Base-by-base conservation (phyloP, 2,329 filamentous ascomycete genomes). In the Colletotrichum scovillei region DNA sequence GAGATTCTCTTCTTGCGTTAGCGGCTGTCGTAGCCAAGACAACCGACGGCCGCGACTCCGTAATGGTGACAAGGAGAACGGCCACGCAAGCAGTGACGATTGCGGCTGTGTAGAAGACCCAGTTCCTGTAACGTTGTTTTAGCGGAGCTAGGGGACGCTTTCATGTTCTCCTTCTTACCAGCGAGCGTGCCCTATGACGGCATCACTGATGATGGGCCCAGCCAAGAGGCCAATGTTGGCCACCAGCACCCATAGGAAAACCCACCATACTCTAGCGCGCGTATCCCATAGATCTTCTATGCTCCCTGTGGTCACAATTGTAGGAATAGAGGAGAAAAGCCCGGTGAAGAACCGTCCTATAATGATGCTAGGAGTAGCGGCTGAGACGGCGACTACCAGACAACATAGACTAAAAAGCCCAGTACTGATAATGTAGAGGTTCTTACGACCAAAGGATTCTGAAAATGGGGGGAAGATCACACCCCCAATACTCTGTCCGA, bases 231-330 rank as follows among this genome's bases (percentile, higher is more conserved):
- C 69, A 1, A 71, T 12, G 16, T 71, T 71, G 57, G 63, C 69
- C 22, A 58, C 7, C 49, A 63, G 3, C 0, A 63, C 56, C 69
- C 69, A 71, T 5, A 16, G 38, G 26, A 71, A 71, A 0, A 71
- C 11, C 56, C 69, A 67, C 69, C 69, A 71, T 16, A 71, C 69
- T 9, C 69, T 6, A 0, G 57, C 56, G 3, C 62, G 30, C 1
- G 69, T 57, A 38, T 71, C 69, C 69, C 69, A 71, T 26, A 71
- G 16, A 19, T 71, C 69, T 22, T 71, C 69, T 4, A 71, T 71
- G 7, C 69, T 71, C 0, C 69, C 69, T 2, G 64, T 60, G 14
- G 69, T 46, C 5, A 71, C 32, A 4, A 56, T 32, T 1, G 63
- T 67, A 0, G 69, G 69, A 5, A 67, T 58, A 8, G 69, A 30